Conservation (phyloP, 1,139 yeast species). For the Hyphopichia buzzinii region DNA sequence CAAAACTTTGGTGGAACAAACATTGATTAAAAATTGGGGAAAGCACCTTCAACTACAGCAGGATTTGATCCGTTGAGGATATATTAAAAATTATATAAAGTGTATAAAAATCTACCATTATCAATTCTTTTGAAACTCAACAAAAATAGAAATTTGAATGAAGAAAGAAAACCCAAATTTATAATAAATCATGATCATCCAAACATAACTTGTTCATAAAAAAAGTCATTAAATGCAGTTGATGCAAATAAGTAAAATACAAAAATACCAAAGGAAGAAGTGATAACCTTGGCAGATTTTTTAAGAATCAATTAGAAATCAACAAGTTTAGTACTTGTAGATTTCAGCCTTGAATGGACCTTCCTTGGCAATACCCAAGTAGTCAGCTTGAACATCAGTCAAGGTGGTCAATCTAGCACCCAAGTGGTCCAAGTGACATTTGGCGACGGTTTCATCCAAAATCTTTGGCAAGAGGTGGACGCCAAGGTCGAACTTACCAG, state of each 20-base stretch:
- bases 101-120: conserved; percentile 19
- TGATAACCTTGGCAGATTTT: conserved; percentile 12
- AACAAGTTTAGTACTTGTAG: conserved; percentile 81
- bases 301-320: conserved; percentile 4
- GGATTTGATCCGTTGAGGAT: conserved; percentile 41
- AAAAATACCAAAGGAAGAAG: conserved; percentile 10
- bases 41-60: too few relatives aligned
- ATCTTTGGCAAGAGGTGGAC: conserved; percentile 98
- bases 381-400: conserved; percentile 83
- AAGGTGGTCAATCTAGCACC: conserved; percentile 86
- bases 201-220: conserved; percentile 12
- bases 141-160: conserved; percentile 2
- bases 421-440: conserved; percentile 93
- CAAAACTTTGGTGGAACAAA: too few relatives aligned
- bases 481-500: conserved; percentile 88
- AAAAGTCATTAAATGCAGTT: conserved; percentile 45
- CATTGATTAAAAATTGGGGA: too few relatives aligned
- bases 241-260: conserved; percentile 38
- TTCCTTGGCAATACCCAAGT: conserved; percentile 87
- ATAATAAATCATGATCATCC: conserved; percentile 9
- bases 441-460: conserved; percentile 98
- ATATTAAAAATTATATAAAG: conserved; percentile 18
- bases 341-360: conserved; percentile 99
- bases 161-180: conserved; percentile 13
- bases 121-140: conserved; percentile 10